Percentiles rank a stretch among this genome's conserved stretches.
Conservation (phyloP, 345 rosid species). For the Linum lewisii region DNA sequence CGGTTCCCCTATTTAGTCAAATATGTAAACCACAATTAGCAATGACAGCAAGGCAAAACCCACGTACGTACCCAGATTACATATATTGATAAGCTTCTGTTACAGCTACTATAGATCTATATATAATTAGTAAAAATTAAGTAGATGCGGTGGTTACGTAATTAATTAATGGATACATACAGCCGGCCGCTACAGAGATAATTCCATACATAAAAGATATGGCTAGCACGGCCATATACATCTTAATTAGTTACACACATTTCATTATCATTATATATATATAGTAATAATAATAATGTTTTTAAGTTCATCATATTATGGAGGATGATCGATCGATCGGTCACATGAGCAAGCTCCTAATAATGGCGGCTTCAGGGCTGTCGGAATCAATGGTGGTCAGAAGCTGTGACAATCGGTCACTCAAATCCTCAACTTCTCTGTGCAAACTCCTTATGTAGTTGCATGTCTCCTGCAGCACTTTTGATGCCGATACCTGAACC, state of each 20-base stretch:
- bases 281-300: not conserved
- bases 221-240: not conserved
- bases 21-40: no score
- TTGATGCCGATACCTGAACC: conserved; percentile 72
- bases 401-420: conserved; percentile 82
- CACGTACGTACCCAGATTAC: no score
- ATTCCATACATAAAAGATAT: not conserved
- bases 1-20: no score
- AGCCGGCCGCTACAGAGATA: not conserved
- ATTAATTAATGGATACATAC: not conserved
- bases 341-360: conserved; percentile 76
- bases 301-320: no score
- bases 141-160: not conserved
- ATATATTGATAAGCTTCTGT: not conserved
- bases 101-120: not conserved
- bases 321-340: not conserved
- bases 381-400: conserved; percentile 71
- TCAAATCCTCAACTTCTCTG: conserved; percentile 76
- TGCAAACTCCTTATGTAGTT: conserved; percentile 82
- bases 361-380: conserved; percentile 87
- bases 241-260: not conserved
- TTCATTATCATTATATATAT: no score
- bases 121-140: not conserved
- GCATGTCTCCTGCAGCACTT: conserved; percentile 93
- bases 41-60: no score